Percentiles rank a stretch among this genome's conserved stretches.
Evolutionary conservation across 2,329 filamentous ascomycete species (phyloP).

Genomic region (Phialocephala subalpina): DNA sequence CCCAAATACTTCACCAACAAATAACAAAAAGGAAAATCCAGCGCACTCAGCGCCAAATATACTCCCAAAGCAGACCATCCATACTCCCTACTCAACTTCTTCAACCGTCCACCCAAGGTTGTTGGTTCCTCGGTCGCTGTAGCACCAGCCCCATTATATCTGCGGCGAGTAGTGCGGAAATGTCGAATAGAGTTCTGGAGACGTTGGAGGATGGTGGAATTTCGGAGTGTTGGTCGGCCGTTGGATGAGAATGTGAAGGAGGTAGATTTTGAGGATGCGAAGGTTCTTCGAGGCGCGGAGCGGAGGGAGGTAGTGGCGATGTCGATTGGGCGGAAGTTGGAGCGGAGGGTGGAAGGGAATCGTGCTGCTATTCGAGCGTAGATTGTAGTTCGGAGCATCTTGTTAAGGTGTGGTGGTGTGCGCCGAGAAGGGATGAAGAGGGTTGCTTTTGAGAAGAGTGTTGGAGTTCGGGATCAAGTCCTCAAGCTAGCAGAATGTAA

Average conservation of each 20-base stretch:
- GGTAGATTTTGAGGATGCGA: slow-evolving; percentile 29
- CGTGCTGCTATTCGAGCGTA: slow-evolving; percentile 28
- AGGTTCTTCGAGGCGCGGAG: slow-evolving; percentile 27
- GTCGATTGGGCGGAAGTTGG: slow-evolving; percentile 14
- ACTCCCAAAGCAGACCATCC: slow-evolving; percentile 95
- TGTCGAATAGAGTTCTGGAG: slow-evolving; percentile 36
- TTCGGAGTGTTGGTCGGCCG: slow-evolving; percentile 22
- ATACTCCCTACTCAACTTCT: slow-evolving; percentile 89
- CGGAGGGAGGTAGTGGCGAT: slow-evolving; percentile 5
- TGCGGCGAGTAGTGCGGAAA: slow-evolving; percentile 32
- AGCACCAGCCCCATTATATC: background rate
- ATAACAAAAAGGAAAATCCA: slow-evolving; percentile 97
- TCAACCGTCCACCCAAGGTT: slow-evolving; percentile 56
- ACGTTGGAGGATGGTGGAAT: slow-evolving; percentile 32
- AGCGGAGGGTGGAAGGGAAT: slow-evolving; percentile 25
- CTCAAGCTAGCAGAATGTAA: background rate
- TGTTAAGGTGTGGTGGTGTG: background rate
- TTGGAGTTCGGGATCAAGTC: background rate
- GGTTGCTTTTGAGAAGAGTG: background rate
- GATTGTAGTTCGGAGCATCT: slow-evolving; percentile 35
- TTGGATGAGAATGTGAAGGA: slow-evolving; percentile 37
- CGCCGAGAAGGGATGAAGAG: background rate
- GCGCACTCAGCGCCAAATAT: slow-evolving; percentile 80
- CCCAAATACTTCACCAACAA: slow-evolving; percentile 83
- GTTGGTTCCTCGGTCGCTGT: slow-evolving; percentile 33